phyloP scores from a whole-genome alignment of 257 asterid species.

The Leonotis leonurus region DNA sequence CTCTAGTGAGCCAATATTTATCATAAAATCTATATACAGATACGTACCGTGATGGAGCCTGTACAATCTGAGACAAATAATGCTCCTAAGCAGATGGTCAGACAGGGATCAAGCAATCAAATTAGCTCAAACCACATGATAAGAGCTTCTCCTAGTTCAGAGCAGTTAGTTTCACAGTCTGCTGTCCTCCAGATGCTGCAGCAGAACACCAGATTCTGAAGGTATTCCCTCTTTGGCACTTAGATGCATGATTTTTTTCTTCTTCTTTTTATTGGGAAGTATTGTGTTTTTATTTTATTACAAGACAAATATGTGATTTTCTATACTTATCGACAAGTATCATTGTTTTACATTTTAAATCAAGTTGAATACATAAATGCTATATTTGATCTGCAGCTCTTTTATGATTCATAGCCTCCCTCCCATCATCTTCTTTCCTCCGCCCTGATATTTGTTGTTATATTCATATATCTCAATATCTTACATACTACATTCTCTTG shows the following conservation, averaged over 20 bases:
- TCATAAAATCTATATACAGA: conserved; percentile 33
- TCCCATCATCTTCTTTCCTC: not conserved
- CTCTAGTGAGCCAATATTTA: not conserved
- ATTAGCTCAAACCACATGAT: conserved; percentile 47
- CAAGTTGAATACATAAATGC: not conserved
- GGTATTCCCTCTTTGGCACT: conserved; percentile 16
- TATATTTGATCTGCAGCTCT: not conserved
- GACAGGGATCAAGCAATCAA: conserved; percentile 45
- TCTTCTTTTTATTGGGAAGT: not conserved
- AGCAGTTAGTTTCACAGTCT: conserved; percentile 62
- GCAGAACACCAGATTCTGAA: conserved; percentile 59
- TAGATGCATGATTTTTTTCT: not conserved
- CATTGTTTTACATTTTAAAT: not conserved
- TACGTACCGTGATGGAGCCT: conserved; percentile 53
- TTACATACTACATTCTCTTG: not conserved
- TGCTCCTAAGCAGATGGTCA: conserved; percentile 39
- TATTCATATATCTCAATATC: not conserved
- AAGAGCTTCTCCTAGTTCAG: conserved; percentile 73
- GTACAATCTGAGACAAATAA: conserved; percentile 41
- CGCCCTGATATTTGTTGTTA: no score
- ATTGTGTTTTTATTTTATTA: not conserved
- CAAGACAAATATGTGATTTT: not conserved
- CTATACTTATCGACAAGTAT: not conserved
- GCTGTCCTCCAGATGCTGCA: conserved; percentile 61
- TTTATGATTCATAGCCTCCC: not conserved